These are phyloP conservation scores for Naegleria lovaniensis DNA, from an alignment of 208 protist genomes.

Conservation along the genomic window DNA sequence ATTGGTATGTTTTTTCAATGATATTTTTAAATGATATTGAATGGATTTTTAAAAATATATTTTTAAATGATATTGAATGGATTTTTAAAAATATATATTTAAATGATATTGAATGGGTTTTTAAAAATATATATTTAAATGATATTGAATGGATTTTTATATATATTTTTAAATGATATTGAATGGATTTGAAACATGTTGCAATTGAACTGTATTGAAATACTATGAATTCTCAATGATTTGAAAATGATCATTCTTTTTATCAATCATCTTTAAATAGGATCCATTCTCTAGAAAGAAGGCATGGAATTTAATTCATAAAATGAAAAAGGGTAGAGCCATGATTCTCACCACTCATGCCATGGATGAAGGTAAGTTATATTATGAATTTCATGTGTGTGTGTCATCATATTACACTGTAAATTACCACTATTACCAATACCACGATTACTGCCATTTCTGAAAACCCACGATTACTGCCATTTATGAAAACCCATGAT, in stretches of 20 bases:
- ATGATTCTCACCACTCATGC: conserved; percentile 60
- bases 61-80: no score
- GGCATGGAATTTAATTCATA: conserved; percentile 59
- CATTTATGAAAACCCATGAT: no score
- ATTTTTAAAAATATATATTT: no score
- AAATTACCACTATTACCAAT: no score
- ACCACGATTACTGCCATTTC: no score
- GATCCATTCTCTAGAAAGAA: conserved; percentile 49
- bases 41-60: no score
- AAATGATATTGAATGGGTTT: no score
- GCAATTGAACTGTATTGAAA: neutral
- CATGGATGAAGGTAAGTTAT: conserved; percentile 49
- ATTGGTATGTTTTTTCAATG: neutral
- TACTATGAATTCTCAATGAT: neutral
- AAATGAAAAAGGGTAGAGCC: conserved; percentile 34
- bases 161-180: neutral
- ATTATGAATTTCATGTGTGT: neutral
- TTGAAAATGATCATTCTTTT: conserved; percentile 38
- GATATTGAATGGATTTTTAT: neutral
- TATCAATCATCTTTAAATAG: conserved; percentile 33
- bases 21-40: no score
- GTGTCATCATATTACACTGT: no score
- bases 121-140: neutral
- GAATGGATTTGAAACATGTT: neutral
- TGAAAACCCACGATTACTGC: no score